Evolutionary conservation across 257 asterid genomes (phyloP).

Genomic region (Verbena officinalis): DNA sequence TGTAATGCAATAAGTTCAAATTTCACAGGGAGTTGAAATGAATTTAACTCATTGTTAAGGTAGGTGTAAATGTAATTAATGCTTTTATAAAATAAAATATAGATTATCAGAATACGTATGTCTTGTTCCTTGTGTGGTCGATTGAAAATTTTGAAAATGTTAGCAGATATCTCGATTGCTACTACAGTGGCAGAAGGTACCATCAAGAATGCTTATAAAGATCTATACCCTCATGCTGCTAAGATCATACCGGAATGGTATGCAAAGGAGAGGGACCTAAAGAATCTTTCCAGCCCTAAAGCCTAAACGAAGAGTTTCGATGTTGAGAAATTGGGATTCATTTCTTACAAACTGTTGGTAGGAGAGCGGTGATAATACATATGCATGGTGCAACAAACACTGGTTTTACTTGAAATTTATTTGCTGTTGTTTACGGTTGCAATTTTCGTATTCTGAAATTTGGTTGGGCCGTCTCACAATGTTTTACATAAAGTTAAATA

Average conservation of each 20-base stretch:
- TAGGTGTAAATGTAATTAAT: no score
- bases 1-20: no score
- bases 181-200: slow-evolving; percentile 92
- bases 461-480: slow-evolving; percentile 10
- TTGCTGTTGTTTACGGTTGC: neutral
- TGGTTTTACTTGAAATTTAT: neutral
- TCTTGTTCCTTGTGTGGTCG: no score
- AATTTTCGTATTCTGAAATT: slow-evolving; percentile 13
- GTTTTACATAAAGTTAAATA: neutral
- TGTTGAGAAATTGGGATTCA: neutral
- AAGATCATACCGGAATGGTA: slow-evolving; percentile 85
- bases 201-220: slow-evolving; percentile 81
- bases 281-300: slow-evolving; percentile 70
- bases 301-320: slow-evolving; percentile 16
- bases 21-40: no score
- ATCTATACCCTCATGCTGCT: slow-evolving; percentile 72
- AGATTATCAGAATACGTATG: no score
- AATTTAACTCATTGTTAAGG: no score
- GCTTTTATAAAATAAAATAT: no score
- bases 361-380: slow-evolving; percentile 12
- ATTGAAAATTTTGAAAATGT: neutral
- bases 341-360: neutral
- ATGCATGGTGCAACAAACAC: slow-evolving; percentile 4
- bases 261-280: slow-evolving; percentile 65
- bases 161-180: slow-evolving; percentile 68